Conservation (phyloP, 345 rosid genomes). For the Pistacia vera region DNA sequence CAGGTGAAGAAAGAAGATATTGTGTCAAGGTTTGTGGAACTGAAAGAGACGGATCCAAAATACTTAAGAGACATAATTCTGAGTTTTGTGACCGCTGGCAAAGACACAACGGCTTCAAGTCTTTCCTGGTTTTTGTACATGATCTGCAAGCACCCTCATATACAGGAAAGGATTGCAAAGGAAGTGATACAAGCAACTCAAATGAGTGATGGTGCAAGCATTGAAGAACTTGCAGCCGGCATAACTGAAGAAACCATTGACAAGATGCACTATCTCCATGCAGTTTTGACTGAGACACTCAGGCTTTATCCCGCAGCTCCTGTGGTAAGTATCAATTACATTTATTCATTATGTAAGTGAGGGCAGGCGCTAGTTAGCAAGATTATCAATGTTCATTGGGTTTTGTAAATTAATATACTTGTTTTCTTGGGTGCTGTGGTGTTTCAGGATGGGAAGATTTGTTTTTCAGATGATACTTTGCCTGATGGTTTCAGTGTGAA, state of each 20-base stretch:
- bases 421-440: no score
- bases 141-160: slow-evolving; percentile 29
- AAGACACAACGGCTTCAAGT: slow-evolving; percentile 8
- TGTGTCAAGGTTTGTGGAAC: slow-evolving; percentile 28
- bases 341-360: no score
- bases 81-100: slow-evolving; percentile 29
- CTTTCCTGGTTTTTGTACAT: slow-evolving; percentile 34
- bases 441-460: slow-evolving; percentile 23
- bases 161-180: slow-evolving; percentile 21
- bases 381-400: no score
- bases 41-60: slow-evolving; percentile 22
- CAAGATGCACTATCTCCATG: slow-evolving; percentile 36
- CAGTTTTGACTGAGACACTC: slow-evolving; percentile 34
- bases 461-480: slow-evolving; percentile 19
- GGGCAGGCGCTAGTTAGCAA: no score
- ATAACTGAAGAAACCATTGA: slow-evolving; percentile 21
- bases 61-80: slow-evolving; percentile 35
- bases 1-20: slow-evolving; percentile 31
- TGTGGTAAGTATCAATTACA: slow-evolving; percentile 3
- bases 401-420: no score
- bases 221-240: slow-evolving; percentile 16
- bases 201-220: not conserved
- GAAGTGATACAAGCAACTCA: slow-evolving; percentile 26
- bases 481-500: slow-evolving; percentile 32
- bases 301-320: slow-evolving; percentile 36